Percentiles rank a stretch among this genome's conserved stretches.
Evolutionary conservation across 2,329 filamentous ascomycete species (phyloP).

Genomic region (Colletotrichum navitas): DNA sequence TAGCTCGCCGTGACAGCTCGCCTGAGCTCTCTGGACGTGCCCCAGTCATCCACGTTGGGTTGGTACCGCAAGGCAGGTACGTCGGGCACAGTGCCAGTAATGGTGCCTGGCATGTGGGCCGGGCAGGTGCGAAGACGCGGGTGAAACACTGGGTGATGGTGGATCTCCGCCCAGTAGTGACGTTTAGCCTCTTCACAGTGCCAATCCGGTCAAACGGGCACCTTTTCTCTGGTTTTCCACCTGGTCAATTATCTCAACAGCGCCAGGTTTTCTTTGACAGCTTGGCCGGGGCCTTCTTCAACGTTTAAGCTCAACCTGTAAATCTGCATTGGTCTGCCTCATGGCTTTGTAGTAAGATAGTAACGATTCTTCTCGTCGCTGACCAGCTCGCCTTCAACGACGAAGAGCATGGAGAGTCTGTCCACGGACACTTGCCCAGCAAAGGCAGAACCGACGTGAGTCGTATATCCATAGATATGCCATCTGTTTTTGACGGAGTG

Average conservation of each 20-base stretch:
- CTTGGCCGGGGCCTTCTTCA: neutral
- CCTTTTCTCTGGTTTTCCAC: neutral
- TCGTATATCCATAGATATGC: neutral
- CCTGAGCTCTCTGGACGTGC: constrained; percentile 18
- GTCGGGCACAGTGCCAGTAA: neutral
- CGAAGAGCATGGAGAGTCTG: constrained; percentile 30
- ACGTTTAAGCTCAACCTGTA: neutral
- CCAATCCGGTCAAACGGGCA: neutral
- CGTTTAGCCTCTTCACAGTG: constrained; percentile 13
- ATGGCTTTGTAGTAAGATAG: neutral
- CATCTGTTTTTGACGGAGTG: neutral
- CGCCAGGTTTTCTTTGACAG: neutral
- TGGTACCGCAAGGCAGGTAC: neutral
- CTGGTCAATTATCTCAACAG: neutral
- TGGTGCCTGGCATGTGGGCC: neutral
- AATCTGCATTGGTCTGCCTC: neutral
- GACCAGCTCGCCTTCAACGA: neutral
- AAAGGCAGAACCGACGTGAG: constrained; percentile 46
- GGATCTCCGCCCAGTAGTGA: neutral
- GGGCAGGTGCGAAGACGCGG: neutral
- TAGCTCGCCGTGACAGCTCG: constrained; percentile 11
- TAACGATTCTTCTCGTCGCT: neutral
- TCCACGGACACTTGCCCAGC: constrained; percentile 50
- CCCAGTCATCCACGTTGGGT: neutral
- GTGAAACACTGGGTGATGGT: constrained; percentile 5